A percentile compares a stretch with the other conserved stretches of the same genome.
phyloP scores from a whole-genome alignment of 169 alveolate species.

The Pseudocohnilembus persalinus region DNA sequence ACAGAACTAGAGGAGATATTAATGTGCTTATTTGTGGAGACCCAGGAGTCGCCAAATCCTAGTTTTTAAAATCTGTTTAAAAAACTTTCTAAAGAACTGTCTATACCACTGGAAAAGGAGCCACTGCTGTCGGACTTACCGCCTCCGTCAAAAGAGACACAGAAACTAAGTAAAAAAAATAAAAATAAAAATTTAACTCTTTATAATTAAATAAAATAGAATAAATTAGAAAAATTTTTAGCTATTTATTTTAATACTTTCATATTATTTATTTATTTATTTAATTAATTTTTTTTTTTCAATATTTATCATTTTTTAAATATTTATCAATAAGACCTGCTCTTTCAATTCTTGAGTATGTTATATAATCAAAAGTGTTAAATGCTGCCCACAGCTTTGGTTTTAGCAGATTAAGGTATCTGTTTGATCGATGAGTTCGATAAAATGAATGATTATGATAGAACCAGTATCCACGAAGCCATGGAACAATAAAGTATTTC shows the following conservation, averaged over 20 bases:
- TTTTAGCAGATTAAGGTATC: constrained; percentile 98
- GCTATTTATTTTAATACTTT: no score
- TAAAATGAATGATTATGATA: constrained; percentile 99
- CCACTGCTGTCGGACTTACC: constrained; percentile 99
- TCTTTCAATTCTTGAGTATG: background rate
- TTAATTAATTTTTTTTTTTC: no score
- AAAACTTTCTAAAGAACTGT: constrained; percentile 96
- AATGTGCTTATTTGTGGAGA: constrained; percentile 89
- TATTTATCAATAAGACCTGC: constrained; percentile 55
- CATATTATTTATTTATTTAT: no score
- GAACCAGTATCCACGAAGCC: constrained; percentile 99
- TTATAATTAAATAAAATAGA: no score
- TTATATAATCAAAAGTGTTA: no score
- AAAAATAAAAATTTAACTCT: no score
- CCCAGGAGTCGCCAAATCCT: constrained; percentile 95
- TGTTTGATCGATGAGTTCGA: constrained; percentile 99
- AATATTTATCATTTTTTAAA: no score
- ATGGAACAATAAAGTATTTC: constrained; percentile 99
- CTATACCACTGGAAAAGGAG: constrained; percentile 99
- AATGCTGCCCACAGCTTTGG: no score
- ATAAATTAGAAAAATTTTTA: no score
- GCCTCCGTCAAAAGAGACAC: constrained; percentile 96
- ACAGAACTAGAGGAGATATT: constrained; percentile 97
- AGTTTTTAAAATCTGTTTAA: constrained; percentile 97
- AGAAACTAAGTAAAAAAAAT: constrained; percentile 65